A percentile compares a stretch with the other conserved stretches of the same genome.
Evolutionary conservation across 768 basidiomycete genomes (phyloP).

Genomic region (Sporobolomyces phaffii): DNA sequence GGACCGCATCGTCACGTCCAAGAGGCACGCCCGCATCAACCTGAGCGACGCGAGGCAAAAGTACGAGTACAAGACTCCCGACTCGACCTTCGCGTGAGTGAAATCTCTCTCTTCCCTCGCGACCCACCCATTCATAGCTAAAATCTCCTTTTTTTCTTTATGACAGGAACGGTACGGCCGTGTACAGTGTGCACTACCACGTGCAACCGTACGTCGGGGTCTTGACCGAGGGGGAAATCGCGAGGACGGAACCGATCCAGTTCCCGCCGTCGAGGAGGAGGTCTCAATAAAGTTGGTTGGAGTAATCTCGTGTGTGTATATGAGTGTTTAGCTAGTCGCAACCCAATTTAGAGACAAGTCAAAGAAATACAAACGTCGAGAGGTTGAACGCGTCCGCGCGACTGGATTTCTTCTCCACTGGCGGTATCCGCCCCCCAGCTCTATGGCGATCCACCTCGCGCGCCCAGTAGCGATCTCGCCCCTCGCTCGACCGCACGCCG

Average conservation of each 20-base stretch:
- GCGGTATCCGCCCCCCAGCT: no score
- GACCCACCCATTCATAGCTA: neutral
- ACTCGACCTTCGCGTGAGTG: slow-evolving; percentile 64
- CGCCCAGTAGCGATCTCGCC: no score
- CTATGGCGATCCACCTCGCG: neutral
- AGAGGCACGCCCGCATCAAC: slow-evolving; percentile 65
- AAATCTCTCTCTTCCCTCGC: neutral
- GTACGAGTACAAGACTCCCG: slow-evolving; percentile 70
- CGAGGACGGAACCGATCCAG: slow-evolving; percentile 47
- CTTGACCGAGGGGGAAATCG: slow-evolving; percentile 70
- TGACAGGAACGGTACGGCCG: slow-evolving; percentile 51
- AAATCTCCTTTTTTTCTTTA: neutral
- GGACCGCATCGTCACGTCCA: slow-evolving; percentile 82
- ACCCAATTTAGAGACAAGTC: no score
- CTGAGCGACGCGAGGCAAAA: slow-evolving; percentile 65
- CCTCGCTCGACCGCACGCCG: no score
- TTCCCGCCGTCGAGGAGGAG: slow-evolving; percentile 36
- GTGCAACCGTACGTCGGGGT: slow-evolving; percentile 83
- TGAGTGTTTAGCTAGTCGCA: neutral
- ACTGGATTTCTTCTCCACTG: no score
- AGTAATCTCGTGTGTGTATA: neutral
- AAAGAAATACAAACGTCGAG: no score
- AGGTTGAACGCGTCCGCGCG: no score
- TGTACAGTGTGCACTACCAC: slow-evolving; percentile 77
- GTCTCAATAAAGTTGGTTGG: slow-evolving; percentile 11